Evolutionary conservation across 2,329 filamentous ascomycete species (phyloP).

Genomic region (Aspergillus oerlinghausenensis): DNA sequence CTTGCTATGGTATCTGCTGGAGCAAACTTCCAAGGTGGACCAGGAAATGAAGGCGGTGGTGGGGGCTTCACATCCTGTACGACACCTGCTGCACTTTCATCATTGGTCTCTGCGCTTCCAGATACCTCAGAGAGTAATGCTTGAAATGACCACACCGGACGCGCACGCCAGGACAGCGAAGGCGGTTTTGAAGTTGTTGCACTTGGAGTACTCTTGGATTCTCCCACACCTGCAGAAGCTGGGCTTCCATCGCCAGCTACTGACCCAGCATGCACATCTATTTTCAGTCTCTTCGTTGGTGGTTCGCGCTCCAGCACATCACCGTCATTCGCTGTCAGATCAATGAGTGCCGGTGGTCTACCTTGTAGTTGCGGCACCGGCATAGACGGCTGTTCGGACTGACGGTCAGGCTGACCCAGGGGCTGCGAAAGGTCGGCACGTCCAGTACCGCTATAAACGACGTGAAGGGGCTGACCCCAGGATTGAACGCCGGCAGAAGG

Average conservation of each 20-base stretch:
- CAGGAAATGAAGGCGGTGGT: conserved; percentile 36
- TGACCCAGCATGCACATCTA: conserved; percentile 28
- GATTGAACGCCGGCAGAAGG: conserved; percentile 37
- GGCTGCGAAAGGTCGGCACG: conserved; percentile 23
- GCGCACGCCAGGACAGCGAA: conserved; percentile 29
- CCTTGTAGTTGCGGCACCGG: conserved; percentile 19
- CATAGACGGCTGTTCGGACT: conserved; percentile 23
- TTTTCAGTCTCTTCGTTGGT: conserved; percentile 31
- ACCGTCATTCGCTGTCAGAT: conserved; percentile 28
- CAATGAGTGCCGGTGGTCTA: conserved; percentile 31
- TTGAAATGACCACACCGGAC: conserved; percentile 39
- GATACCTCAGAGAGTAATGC: conserved; percentile 32
- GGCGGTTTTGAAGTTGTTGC: conserved; percentile 23
- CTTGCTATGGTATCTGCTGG: conserved; percentile 14
- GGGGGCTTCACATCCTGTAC: conserved; percentile 21
- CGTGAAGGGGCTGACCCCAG: conserved; percentile 32
- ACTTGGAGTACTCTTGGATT: conserved; percentile 26
- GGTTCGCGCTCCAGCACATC: conserved; percentile 33
- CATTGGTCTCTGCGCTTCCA: conserved; percentile 18
- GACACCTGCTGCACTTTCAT: conserved; percentile 18
- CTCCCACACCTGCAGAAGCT: conserved; percentile 18
- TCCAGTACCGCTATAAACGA: conserved; percentile 27
- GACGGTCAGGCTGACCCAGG: conserved; percentile 19
- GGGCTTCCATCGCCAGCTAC: conserved; percentile 19
- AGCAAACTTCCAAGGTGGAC: conserved; percentile 32